Evolutionary conservation across 2,329 filamentous ascomycete species (phyloP), one percentile per base, ranked within the genome.

Genomic region (Calonectria naviculata): DNA sequence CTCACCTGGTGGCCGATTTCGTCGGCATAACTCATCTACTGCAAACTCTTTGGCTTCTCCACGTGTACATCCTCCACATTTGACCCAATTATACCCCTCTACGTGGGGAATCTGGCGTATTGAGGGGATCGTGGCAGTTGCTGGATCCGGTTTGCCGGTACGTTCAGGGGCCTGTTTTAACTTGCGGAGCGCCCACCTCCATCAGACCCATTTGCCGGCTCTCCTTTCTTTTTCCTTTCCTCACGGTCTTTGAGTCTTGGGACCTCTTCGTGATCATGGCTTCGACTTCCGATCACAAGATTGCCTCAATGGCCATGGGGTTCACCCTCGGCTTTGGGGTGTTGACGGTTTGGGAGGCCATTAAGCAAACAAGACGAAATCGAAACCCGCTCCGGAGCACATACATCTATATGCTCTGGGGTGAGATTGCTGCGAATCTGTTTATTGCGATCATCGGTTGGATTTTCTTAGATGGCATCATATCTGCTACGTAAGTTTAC

Each of bases 321-420:
- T 82, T 82, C 67, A 80, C 82, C n/a, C 70, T 86, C 31, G 84
- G 84, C 24, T 85, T 86, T 70, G 85, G 84, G 0, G 81, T 82
- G 63, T 74, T 85, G 15, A 84, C 81, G 3, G 78, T 79, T 15
- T 84, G 83, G 81, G 83, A 82, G 71, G 85, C 83, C 4, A 78
- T 82, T 44, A 84, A 83, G 71, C 85, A 86, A 67, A 85, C 84
- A 2, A 72, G 78, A 24, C 80, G 82, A 64, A 81, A 84, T 29
- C 77, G 80, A 0, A 81, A 77, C 28, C 80, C 80, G 0, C 52
- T 81, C 0, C 78, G 81, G 28, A 84, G 81, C 63, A 69, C 78
- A 5, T 87, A 87, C 71, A 80, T 86, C n/a, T 82, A 83, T 73
- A 85, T 87, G 85, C 78, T 87, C 10, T 88, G 86, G 85, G 78